Conservation (phyloP, 129 eudicot genomes). For the Centrapalus pauciflorus region DNA sequence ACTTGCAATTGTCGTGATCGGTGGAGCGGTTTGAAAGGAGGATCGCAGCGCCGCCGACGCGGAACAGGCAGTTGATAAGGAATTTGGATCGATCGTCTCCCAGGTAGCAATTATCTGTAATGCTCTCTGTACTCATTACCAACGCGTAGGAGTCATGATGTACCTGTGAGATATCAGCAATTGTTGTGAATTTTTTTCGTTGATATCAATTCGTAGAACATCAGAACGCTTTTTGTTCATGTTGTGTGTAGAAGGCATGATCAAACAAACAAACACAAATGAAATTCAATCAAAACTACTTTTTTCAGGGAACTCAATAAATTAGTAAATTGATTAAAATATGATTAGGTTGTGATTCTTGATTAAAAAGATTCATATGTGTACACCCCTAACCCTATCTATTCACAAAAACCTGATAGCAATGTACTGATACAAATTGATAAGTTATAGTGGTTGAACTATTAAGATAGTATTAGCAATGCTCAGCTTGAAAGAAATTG, state of each 20-base stretch:
- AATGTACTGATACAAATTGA: no score
- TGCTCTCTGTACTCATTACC: constrained; percentile 59
- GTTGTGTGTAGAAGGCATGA: background rate
- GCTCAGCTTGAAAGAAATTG: background rate
- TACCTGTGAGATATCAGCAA: constrained; percentile 28
- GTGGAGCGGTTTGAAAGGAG: constrained; percentile 44
- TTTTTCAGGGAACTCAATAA: background rate
- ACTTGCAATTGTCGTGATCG: constrained; percentile 34
- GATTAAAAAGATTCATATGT: no score
- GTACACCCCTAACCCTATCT: no score
- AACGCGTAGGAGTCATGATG: constrained; percentile 46
- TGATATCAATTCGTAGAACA: background rate
- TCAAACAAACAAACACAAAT: background rate
- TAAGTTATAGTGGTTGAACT: background rate
- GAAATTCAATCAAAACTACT: background rate
- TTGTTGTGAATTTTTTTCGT: background rate
- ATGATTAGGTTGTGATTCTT: no score
- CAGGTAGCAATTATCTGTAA: constrained; percentile 32
- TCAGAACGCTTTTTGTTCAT: background rate
- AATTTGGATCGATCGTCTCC: constrained; percentile 50
- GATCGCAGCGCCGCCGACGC: constrained; percentile 59
- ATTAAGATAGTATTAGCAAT: background rate
- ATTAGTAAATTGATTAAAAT: background rate
- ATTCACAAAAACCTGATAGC: no score
- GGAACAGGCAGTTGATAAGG: constrained; percentile 43